phyloP scores from a whole-genome alignment of 2,329 filamentous ascomycete genomes.

The Nigrospora osmanthi region DNA sequence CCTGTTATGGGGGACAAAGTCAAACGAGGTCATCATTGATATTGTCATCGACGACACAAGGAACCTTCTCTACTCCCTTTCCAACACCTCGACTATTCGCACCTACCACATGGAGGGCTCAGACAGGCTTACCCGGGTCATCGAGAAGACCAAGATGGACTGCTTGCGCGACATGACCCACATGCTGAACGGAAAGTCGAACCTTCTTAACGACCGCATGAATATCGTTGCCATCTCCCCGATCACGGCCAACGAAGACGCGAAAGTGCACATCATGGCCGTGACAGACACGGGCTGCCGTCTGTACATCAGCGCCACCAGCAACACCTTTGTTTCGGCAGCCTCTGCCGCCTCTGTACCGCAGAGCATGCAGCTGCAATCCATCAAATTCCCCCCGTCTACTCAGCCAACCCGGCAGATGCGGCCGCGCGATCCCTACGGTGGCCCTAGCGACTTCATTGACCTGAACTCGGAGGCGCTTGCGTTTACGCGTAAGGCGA shows the following conservation, averaged over 20 bases:
- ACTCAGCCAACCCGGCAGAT: slow-evolving; percentile 23
- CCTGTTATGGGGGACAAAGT: slow-evolving; percentile 41
- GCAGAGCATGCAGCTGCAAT: slow-evolving; percentile 95
- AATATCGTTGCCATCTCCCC: slow-evolving; percentile 78
- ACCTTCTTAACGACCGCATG: slow-evolving; percentile 61
- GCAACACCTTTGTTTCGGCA: slow-evolving; percentile 60
- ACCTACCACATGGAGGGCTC: slow-evolving; percentile 77
- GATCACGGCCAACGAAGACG: slow-evolving; percentile 71
- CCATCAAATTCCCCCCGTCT: slow-evolving; percentile 84
- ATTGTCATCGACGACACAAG: slow-evolving; percentile 86
- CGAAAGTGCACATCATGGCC: slow-evolving; percentile 81
- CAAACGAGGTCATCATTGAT: slow-evolving; percentile 60
- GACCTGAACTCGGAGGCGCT: slow-evolving; percentile 42
- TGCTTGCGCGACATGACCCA: slow-evolving; percentile 72
- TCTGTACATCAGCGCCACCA: slow-evolving; percentile 85
- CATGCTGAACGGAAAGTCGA: slow-evolving; percentile 64
- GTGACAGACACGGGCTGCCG: slow-evolving; percentile 86
- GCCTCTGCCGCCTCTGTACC: slow-evolving; percentile 59
- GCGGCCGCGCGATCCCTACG: slow-evolving; percentile 13
- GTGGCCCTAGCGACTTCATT: slow-evolving; percentile 26
- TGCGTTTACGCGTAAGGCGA: slow-evolving; percentile 40
- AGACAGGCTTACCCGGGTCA: slow-evolving; percentile 53
- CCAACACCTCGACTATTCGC: slow-evolving; percentile 78
- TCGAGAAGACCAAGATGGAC: slow-evolving; percentile 55
- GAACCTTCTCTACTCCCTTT: slow-evolving; percentile 85